Base-by-base conservation (phyloP, 768 basidiomycete genomes). In the Clitopilus passeckerianus region DNA sequence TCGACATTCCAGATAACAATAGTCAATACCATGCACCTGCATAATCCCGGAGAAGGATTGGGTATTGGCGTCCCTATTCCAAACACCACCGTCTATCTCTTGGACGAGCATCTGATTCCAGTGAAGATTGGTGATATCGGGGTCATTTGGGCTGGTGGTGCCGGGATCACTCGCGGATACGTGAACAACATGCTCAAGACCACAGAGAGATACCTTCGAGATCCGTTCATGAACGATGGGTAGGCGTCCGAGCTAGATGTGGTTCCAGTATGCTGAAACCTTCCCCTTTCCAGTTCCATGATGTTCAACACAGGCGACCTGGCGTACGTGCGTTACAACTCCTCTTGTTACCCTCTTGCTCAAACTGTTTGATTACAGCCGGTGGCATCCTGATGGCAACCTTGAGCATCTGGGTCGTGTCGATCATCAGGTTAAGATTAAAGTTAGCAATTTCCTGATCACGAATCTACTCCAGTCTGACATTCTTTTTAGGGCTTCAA, bases 301-400 rank as follows among this genome's bases (percentile, higher is more conserved):
- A 86, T 86, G 84, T 85, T 83, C 68, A 84, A 85, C 63, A 86
- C 85, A 27, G 83, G 83, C 1, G 85, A 85, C 65, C 73, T 86
- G 24, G 83, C 74, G 78, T 77, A 66, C 59, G 69, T 57, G n/a
- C 52, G 16, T 14, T 14, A 30, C 30, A 54, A 5, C n/a, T n/a
- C 14, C 10, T 54, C 44, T 30, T 12, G 6, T 14, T 12, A n/a
- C 34, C 53, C 10, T 43, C 35, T 61, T 60, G 35, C 54, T 58
- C 59, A 34, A 27, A 27, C 59, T 18, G 15, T 50, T 50, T 20
- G 6, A 12, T 22, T 30, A 53, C 50, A 76, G 83, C 22, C 74
- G 78, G 54, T 85, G 83, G 83, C 69, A 72, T 54, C 61, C 70
- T 2, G 79, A 81, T 59, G 85, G 85, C 5, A 76, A 75, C 22